Conservation (phyloP, 768 basidiomycete genomes). For the Russula compacta region DNA sequence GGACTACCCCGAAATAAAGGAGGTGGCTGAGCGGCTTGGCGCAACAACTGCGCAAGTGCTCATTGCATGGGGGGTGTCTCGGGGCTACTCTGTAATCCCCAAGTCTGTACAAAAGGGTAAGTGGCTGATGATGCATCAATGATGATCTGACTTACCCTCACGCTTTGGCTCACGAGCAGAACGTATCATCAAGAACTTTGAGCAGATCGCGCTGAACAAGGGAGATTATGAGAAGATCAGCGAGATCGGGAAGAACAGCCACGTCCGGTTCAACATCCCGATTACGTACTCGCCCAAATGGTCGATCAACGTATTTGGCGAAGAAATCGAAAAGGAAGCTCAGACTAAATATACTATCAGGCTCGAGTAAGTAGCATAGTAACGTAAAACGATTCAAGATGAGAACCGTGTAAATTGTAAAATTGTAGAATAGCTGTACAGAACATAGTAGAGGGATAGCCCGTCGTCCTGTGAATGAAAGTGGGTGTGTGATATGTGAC, state of each 20-base stretch:
- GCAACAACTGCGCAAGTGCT: slow-evolving; percentile 75
- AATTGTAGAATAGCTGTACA: not conserved
- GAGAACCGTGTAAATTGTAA: too few relatives aligned
- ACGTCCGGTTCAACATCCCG: slow-evolving; percentile 56
- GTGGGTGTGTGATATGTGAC: too few relatives aligned
- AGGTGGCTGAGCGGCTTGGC: slow-evolving; percentile 51
- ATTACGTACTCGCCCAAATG: slow-evolving; percentile 49
- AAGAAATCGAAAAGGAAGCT: slow-evolving; percentile 39
- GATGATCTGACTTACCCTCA: not conserved
- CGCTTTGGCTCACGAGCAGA: slow-evolving; percentile 24
- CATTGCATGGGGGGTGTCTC: slow-evolving; percentile 67
- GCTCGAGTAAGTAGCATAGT: not conserved
- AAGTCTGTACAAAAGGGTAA: slow-evolving; percentile 63
- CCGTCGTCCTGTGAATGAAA: too few relatives aligned
- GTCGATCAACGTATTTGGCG: slow-evolving; percentile 66
- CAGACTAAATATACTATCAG: not conserved
- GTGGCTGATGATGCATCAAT: not conserved
- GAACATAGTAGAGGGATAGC: too few relatives aligned
- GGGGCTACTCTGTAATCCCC: slow-evolving; percentile 78
- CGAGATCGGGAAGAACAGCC: slow-evolving; percentile 40
- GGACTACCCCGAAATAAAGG: slow-evolving; percentile 51
- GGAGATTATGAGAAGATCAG: slow-evolving; percentile 58
- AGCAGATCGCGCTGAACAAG: slow-evolving; percentile 57
- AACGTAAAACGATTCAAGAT: too few relatives aligned
- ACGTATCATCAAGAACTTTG: slow-evolving; percentile 69